Conservation (phyloP, 1,284 basidiomycete genomes). For the Ceratobasidium sp. region DNA sequence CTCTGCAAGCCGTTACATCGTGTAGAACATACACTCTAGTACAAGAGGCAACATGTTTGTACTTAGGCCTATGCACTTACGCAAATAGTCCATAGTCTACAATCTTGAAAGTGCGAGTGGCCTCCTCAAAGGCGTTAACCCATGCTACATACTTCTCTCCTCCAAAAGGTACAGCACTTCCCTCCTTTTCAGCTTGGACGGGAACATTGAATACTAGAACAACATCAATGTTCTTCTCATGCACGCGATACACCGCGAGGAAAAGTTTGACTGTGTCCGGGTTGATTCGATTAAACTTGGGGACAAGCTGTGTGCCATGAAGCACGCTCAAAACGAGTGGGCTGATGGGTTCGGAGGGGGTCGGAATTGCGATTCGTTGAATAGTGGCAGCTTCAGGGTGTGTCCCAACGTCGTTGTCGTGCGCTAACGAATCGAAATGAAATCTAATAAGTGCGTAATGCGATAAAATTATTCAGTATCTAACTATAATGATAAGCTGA, state of each 20-base stretch:
- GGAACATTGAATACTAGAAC: conserved; percentile 88
- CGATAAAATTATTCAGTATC: not conserved
- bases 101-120: conserved; percentile 75
- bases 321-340: conserved; percentile 76
- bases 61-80: conserved; percentile 56
- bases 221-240: conserved; percentile 78
- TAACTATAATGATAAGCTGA: not conserved
- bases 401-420: conserved; percentile 86
- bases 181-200: conserved; percentile 56
- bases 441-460: conserved; percentile 67
- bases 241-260: conserved; percentile 84
- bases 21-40: not conserved
- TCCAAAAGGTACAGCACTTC: not conserved
- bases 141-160: conserved; percentile 43
- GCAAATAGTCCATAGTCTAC: conserved; percentile 82
- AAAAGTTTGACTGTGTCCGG: conserved; percentile 80
- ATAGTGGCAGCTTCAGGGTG: conserved; percentile 59
- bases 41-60: too few relatives aligned
- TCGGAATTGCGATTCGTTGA: conserved; percentile 61
- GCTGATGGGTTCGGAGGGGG: conserved; percentile 62
- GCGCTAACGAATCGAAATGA: conserved; percentile 91
- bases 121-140: conserved; percentile 67
- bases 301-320: conserved; percentile 76
- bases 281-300: conserved; percentile 79
- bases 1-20: not conserved